phyloP scores from a whole-genome alignment of 306 rosid species.

The Prunus mongolica region DNA sequence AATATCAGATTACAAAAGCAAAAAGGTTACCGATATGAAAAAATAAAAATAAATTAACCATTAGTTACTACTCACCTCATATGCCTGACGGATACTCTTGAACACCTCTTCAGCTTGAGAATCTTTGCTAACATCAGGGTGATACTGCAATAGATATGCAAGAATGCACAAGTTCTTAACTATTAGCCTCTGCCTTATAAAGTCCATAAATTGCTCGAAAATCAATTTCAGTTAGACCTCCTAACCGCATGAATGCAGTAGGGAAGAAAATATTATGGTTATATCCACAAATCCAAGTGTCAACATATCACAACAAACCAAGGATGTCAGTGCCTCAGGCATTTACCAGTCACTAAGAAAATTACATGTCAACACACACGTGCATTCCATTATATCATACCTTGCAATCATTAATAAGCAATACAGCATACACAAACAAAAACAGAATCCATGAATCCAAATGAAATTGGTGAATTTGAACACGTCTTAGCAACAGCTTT shows the following conservation, averaged over 20 bases:
- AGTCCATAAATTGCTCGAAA: not conserved
- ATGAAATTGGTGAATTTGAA: not conserved
- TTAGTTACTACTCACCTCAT: slow-evolving; percentile 50
- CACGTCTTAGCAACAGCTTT: not conserved
- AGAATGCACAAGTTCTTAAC: not conserved
- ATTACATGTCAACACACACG: not conserved
- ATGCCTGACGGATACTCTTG: slow-evolving; percentile 71
- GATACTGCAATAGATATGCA: slow-evolving; percentile 56
- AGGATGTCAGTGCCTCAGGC: not conserved
- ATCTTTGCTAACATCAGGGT: slow-evolving; percentile 90
- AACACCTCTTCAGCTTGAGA: slow-evolving; percentile 62
- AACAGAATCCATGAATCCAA: not conserved
- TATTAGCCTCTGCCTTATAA: not conserved
- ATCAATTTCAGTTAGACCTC: not conserved
- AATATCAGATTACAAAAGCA: not conserved
- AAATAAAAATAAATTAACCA: too few relatives aligned
- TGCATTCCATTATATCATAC: not conserved
- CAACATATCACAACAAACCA: not conserved
- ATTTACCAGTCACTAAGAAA: not conserved
- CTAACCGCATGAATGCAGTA: not conserved
- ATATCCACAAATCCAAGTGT: not conserved
- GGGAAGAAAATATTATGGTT: not conserved
- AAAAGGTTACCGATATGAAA: not conserved
- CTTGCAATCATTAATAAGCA: not conserved
- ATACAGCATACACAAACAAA: not conserved